Evolutionary conservation across 2,329 filamentous ascomycete genomes (phyloP).

Genomic region (Colletotrichum magnum): DNA sequence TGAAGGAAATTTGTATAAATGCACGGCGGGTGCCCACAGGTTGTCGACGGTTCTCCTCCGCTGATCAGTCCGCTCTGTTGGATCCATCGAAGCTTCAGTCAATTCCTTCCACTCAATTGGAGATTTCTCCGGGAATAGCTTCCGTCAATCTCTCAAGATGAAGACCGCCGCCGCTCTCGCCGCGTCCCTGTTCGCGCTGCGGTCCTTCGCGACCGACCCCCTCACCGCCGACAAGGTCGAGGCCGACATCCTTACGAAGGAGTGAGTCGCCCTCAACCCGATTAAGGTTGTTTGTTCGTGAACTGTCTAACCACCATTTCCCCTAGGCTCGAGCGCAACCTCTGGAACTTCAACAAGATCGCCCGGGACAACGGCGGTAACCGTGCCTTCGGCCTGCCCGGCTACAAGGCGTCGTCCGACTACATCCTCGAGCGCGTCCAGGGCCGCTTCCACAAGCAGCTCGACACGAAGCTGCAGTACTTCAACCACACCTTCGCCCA

Average conservation of each 20-base stretch:
- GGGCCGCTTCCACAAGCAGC: conserved; percentile 55
- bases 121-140: conserved; percentile 16
- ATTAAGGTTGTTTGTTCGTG: neutral
- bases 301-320: neutral
- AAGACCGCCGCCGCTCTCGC: conserved; percentile 39
- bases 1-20: conserved; percentile 19
- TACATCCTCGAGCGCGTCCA: conserved; percentile 65
- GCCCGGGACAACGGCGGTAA: conserved; percentile 70
- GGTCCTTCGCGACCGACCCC: conserved; percentile 44
- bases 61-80: conserved; percentile 29
- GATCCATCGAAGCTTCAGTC: conserved; percentile 28
- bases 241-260: conserved; percentile 54
- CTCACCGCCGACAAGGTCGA: conserved; percentile 57
- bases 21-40: neutral
- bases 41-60: fast-evolving
- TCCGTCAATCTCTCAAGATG: conserved; percentile 27
- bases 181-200: conserved; percentile 38
- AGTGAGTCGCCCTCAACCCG: conserved; percentile 48
- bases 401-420: conserved; percentile 71
- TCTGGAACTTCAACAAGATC: conserved; percentile 69
- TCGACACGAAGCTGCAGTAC: conserved; percentile 61
- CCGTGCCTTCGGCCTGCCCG: conserved; percentile 71
- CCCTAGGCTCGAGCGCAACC: conserved; percentile 64
- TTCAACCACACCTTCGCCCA: conserved; percentile 63
- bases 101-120: neutral